Conservation (phyloP, 2,329 filamentous ascomycete genomes). For the Colletotrichum sp. region DNA sequence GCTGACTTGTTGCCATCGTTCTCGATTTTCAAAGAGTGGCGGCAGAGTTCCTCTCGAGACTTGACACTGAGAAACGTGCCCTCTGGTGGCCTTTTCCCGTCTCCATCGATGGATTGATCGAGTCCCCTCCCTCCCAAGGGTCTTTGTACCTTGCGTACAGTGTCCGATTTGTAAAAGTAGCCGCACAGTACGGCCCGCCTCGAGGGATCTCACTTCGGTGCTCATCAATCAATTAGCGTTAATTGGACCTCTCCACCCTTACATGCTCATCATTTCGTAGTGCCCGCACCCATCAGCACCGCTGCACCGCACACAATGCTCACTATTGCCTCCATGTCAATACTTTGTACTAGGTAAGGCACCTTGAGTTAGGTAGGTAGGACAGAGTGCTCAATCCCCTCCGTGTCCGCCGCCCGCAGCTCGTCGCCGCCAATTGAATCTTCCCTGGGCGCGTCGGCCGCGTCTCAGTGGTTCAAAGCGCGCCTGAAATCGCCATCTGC, state of each 20-base stretch:
- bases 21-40: neutral
- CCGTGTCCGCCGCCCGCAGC: neutral
- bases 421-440: neutral
- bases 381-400: neutral
- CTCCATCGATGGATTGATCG: neutral
- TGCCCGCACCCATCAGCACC: neutral
- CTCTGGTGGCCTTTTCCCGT: neutral
- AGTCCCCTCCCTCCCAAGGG: neutral
- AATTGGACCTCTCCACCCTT: neutral
- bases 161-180: neutral
- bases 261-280: neutral
- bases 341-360: neutral
- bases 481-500: neutral
- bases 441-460: neutral
- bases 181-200: neutral
- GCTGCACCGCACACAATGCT: neutral
- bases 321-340: neutral
- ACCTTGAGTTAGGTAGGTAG: neutral
- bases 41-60: neutral
- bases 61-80: neutral
- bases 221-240: slow-evolving; percentile 3
- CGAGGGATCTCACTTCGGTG: neutral
- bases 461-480: neutral
- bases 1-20: neutral
- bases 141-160: neutral